A percentile compares a stretch with the other conserved stretches of the same genome.
Conservation (phyloP, 2,329 filamentous ascomycete species). For the Penicillium sclerotiorum region DNA sequence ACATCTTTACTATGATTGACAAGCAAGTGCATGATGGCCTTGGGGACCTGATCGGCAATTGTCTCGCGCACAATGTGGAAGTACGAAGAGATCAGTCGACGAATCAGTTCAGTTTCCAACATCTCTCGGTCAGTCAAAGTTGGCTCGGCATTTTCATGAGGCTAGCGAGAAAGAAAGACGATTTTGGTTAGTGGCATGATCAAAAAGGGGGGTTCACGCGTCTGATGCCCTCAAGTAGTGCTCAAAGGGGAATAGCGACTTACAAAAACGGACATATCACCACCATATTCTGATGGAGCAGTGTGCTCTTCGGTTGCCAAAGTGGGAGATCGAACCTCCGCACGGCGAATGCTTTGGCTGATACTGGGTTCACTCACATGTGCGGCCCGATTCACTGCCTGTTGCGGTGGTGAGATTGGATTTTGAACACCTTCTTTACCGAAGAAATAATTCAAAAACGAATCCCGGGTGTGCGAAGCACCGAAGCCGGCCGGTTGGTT, state of each 20-base stretch:
- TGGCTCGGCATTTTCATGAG: constrained; percentile 65
- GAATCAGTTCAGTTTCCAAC: constrained; percentile 96
- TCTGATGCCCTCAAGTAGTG: no score
- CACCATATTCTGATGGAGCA: constrained; percentile 41
- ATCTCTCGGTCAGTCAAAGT: constrained; percentile 93
- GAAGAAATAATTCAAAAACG: constrained; percentile 98
- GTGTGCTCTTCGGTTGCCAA: constrained; percentile 49
- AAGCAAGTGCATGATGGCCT: constrained; percentile 97
- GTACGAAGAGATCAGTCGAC: constrained; percentile 94
- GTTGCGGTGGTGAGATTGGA: constrained; percentile 47
- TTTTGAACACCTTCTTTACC: constrained; percentile 74
- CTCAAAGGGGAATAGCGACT: constrained; percentile 41
- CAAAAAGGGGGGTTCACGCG: no score
- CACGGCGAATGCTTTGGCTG: constrained; percentile 75
- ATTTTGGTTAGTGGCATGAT: no score
- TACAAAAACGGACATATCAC: constrained; percentile 52
- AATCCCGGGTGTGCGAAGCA: constrained; percentile 72
- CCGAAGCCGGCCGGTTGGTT: constrained; percentile 66
- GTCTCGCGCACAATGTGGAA: constrained; percentile 99
- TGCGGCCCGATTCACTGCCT: constrained; percentile 63
- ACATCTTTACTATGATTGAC: constrained; percentile 99
- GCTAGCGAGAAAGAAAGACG: constrained; percentile 24
- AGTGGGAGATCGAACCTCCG: constrained; percentile 51
- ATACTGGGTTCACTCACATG: constrained; percentile 80
- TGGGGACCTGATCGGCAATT: constrained; percentile 98